Evolutionary conservation across 1,139 yeast genomes (phyloP), one percentile per base, ranked within the genome.

Genomic region (Lodderomyces orthopsilosis): DNA sequence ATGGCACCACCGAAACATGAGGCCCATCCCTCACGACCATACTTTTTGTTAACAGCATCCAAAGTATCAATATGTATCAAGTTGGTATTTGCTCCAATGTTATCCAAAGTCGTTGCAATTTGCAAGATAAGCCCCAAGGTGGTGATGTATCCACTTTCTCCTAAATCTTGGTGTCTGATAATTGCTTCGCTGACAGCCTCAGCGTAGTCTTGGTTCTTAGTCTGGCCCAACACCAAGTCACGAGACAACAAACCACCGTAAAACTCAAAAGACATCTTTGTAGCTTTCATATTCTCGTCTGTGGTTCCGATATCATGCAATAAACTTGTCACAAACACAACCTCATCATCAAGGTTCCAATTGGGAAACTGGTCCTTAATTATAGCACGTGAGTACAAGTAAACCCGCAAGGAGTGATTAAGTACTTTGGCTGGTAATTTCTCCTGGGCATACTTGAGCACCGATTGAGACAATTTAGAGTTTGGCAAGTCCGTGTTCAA

Each of bases 181-280:
- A 67, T 64, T 13, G 73, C 72, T 51, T 67, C 73, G 27, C 65
- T 53, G 2, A 66, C 72, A 1, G 72, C 72, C 43, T 67, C 73
- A 2, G 73, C 71, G 41, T 54, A 65, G 37, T 62, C 66, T 35
- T 52, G 48, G 46, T 65, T 47, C 4, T 44, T 40, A 6, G 68
- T 58, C 24, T 57, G 52, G 19, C 56, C 41, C 37, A 61, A 50
- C 1, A 67, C 47, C 47, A 65, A 54, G 13, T 65, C 68, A 14
- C 66, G 50, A 2, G 70, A 57, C 35, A 67, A 40, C 13, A 66
- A 48, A 2, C 72, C 73, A 3, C 73, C 73, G 45, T 61, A 66
- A 44, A 65, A 65, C 46, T 67, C 73, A 51, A 67, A 67, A 21
- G 72, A 66, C 58, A 67, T 53, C 46, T 66, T 65, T 27, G 73